Evolutionary conservation across 345 rosid genomes (phyloP).

Genomic region (Euphorbia lathyris): DNA sequence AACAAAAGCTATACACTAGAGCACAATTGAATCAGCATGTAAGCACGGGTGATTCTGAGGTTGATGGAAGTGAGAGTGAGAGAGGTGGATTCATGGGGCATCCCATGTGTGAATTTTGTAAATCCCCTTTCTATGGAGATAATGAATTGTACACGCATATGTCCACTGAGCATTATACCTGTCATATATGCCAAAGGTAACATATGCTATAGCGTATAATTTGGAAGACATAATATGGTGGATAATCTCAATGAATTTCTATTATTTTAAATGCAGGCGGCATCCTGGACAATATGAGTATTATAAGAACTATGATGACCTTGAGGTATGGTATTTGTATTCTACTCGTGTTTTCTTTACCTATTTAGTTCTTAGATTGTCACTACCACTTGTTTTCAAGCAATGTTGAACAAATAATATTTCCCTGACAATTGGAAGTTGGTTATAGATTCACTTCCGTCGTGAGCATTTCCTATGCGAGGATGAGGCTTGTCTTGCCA

Average conservation of each 20-base stretch:
- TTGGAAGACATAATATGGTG: neutral
- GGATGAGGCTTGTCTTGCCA: constrained; percentile 88
- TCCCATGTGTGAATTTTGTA: constrained; percentile 92
- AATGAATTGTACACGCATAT: constrained; percentile 86
- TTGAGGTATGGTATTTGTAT: constrained; percentile 53
- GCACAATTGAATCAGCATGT: constrained; percentile 84
- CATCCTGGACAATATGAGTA: constrained; percentile 88
- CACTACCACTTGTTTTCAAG: neutral
- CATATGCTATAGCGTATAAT: neutral
- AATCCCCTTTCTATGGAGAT: constrained; percentile 84
- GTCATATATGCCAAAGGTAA: constrained; percentile 94
- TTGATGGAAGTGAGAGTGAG: constrained; percentile 95
- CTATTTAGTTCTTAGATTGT: neutral
- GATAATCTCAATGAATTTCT: neutral
- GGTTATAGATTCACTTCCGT: constrained; percentile 80
- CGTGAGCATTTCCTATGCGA: constrained; percentile 89
- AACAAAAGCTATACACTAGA: constrained; percentile 80
- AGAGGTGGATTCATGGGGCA: constrained; percentile 96
- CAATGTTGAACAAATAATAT: neutral
- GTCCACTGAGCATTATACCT: constrained; percentile 88
- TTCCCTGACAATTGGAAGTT: constrained; percentile 1
- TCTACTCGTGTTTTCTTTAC: neutral
- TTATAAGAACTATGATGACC: constrained; percentile 83
- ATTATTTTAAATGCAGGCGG: constrained; percentile 50
- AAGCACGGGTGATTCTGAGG: constrained; percentile 83